These are phyloP conservation scores for Microstegium vimineum DNA, from an alignment of 176 grass and related monocot genomes.

Conservation along the genomic window DNA sequence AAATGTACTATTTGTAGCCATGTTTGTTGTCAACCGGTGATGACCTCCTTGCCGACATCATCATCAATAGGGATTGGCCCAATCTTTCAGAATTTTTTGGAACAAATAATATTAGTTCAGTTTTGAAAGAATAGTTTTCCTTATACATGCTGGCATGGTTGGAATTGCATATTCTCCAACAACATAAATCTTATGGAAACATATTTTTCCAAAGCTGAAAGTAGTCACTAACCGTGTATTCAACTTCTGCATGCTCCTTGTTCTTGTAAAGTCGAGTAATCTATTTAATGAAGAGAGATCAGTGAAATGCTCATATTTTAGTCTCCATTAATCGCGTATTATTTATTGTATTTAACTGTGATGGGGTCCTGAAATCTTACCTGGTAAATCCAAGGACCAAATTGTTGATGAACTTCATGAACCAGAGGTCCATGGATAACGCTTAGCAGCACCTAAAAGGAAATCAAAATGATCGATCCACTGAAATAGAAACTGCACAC, in stretches of 20 bases:
- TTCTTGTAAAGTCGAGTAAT: constrained; percentile 89
- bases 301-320: neutral
- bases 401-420: constrained; percentile 81
- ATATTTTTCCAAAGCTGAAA: neutral
- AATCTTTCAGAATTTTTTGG: constrained; percentile 56
- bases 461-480: neutral
- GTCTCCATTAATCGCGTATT: neutral
- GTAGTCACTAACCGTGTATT: constrained; percentile 70
- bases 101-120: neutral
- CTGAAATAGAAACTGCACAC: neutral
- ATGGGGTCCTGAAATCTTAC: constrained; percentile 15
- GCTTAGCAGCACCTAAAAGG: constrained; percentile 51
- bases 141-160: neutral
- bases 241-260: constrained; percentile 86
- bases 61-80: constrained; percentile 74
- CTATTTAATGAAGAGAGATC: constrained; percentile 37
- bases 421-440: constrained; percentile 63
- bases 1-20: constrained; percentile 69
- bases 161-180: neutral
- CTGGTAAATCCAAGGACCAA: constrained; percentile 91
- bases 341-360: neutral
- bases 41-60: constrained; percentile 67
- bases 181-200: neutral
- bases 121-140: neutral
- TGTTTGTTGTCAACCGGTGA: constrained; percentile 69